These are phyloP conservation scores for Trypethelium eluteriae DNA, from an alignment of 495 filamentous ascomycete genomes.

Conservation along the genomic window DNA sequence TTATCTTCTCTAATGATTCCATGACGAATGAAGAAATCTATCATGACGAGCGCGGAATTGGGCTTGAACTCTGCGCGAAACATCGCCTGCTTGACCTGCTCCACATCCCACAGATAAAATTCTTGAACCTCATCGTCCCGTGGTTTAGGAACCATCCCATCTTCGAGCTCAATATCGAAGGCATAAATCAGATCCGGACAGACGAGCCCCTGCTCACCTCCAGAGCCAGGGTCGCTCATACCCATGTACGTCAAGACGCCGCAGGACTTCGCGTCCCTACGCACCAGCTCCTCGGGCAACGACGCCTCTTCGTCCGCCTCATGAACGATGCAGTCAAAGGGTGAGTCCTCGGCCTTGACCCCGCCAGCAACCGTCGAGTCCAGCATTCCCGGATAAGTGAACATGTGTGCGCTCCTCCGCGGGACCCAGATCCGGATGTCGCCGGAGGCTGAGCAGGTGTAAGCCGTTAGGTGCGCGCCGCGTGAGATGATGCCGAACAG, in stretches of 20 bases:
- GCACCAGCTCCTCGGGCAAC: conserved; percentile 30
- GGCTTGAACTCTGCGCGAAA: conserved; percentile 46
- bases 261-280: conserved; percentile 29
- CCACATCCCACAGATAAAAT: conserved; percentile 43
- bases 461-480: conserved; percentile 47
- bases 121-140: conserved; percentile 47
- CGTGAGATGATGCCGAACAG: conserved; percentile 46
- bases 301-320: conserved; percentile 51
- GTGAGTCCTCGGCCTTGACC: conserved; percentile 37
- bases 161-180: conserved; percentile 44
- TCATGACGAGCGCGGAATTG: conserved; percentile 42
- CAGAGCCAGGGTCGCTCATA: conserved; percentile 29
- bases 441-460: conserved; percentile 27
- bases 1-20: conserved; percentile 45
- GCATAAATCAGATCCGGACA: conserved; percentile 42
- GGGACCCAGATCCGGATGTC: conserved; percentile 47
- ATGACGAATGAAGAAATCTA: conserved; percentile 52
- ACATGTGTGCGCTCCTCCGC: conserved; percentile 39
- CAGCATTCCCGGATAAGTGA: conserved; percentile 47
- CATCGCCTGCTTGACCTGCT: conserved; percentile 42
- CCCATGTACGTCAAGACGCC: conserved; percentile 39
- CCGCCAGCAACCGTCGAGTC: conserved; percentile 52
- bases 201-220: conserved; percentile 34
- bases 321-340: conserved; percentile 45
- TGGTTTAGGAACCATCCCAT: conserved; percentile 37